Percentiles rank a stretch among this genome's conserved stretches.
Evolutionary conservation across 2,329 filamentous ascomycete genomes (phyloP).

Genomic region (Diaporthe batatas): DNA sequence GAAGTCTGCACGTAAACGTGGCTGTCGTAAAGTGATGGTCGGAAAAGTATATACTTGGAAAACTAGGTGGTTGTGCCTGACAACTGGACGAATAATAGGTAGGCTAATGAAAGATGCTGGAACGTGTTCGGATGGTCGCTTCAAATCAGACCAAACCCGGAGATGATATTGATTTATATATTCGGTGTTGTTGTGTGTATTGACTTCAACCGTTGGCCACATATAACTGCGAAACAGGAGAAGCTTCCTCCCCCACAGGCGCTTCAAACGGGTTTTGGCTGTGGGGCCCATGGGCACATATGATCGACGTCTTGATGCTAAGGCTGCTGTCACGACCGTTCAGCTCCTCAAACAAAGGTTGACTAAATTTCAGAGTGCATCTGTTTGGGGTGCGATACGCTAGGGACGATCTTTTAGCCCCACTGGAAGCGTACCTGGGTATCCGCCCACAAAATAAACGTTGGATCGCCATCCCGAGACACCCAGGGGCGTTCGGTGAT

Average conservation of each 20-base stretch:
- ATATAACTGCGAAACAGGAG: neutral
- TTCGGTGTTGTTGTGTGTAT: no score
- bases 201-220: neutral
- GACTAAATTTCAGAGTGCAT: neutral
- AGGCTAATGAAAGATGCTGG: neutral
- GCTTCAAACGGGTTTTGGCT: neutral
- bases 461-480: constrained; percentile 6
- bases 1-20: neutral
- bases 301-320: constrained; percentile 4
- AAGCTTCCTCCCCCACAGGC: neutral
- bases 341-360: neutral
- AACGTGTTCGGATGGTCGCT: neutral
- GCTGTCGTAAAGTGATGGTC: neutral
- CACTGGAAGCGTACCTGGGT: neutral
- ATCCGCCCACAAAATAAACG: neutral
- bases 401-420: neutral
- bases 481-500: neutral
- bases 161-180: neutral
- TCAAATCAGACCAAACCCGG: no score
- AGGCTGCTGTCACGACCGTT: neutral
- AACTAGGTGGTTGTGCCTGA: neutral
- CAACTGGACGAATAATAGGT: neutral
- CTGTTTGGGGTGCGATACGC: neutral
- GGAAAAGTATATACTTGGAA: neutral
- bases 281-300: neutral